These are phyloP conservation scores for Diaporthe longicolla DNA, from an alignment of 2,329 filamentous ascomycete genomes.

Conservation along the genomic window DNA sequence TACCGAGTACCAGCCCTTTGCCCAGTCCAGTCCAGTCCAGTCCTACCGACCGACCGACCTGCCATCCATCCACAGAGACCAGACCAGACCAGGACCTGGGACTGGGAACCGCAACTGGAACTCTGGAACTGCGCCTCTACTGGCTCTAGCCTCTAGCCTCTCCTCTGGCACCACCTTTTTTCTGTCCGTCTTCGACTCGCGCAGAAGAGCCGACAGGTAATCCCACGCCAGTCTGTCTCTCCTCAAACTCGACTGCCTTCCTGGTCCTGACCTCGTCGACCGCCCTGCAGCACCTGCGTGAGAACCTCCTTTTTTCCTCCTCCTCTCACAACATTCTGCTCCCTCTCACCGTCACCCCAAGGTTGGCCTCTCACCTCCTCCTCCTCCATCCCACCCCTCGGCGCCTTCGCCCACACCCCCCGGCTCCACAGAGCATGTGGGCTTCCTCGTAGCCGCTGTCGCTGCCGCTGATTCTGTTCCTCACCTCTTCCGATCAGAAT, in stretches of 20 bases:
- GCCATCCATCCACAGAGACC: conserved; percentile 26
- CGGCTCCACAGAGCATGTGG: conserved; percentile 38
- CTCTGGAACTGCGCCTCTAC: conserved; percentile 33
- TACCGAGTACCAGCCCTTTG: conserved; percentile 4
- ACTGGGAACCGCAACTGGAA: conserved; percentile 30
- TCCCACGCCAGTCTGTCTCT: conserved; percentile 30
- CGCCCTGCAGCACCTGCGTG: conserved; percentile 30
- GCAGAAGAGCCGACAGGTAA: conserved; percentile 33
- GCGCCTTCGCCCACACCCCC: conserved; percentile 12
- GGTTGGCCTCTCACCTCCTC: conserved; percentile 18
- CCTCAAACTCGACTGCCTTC: conserved; percentile 23
- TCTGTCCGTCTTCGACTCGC: conserved; percentile 40
- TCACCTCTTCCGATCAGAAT: conserved; percentile 10
- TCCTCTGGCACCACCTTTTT: conserved; percentile 42
- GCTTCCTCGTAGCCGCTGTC: conserved; percentile 30
- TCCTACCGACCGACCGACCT: conserved; percentile 5
- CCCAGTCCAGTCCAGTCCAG: neutral
- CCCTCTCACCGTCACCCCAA: neutral
- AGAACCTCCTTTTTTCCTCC: conserved; percentile 28
- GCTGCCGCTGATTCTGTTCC: conserved; percentile 39
- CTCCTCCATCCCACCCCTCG: conserved; percentile 25
- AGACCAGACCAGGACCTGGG: conserved; percentile 27
- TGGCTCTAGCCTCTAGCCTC: conserved; percentile 40
- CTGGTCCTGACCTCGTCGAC: conserved; percentile 22
- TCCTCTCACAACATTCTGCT: neutral